Evolutionary conservation across 306 rosid genomes (phyloP).

Genomic region (Lathyrus oleraceus): DNA sequence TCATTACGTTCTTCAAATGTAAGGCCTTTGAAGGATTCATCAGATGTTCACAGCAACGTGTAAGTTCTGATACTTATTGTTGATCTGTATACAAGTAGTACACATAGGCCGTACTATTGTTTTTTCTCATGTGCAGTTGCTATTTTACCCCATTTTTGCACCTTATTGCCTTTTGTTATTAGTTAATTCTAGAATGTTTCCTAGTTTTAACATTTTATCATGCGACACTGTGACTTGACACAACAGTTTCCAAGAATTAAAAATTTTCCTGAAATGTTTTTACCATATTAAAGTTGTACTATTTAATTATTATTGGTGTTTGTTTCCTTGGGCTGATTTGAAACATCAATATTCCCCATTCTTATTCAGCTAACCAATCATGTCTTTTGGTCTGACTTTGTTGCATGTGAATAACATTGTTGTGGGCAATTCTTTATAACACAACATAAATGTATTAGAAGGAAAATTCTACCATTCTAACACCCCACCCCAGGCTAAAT

Average conservation of each 20-base stretch:
- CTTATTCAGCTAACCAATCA: background rate
- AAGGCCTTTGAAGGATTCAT: slow-evolving; percentile 41
- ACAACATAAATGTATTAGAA: background rate
- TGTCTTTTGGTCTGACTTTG: slow-evolving; percentile 12
- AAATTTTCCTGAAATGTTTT: background rate
- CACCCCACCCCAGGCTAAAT: background rate
- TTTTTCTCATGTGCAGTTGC: background rate
- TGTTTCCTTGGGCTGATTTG: background rate
- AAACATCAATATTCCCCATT: slow-evolving; percentile 11
- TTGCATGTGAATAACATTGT: background rate
- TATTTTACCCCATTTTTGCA: background rate
- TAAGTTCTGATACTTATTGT: slow-evolving; percentile 42
- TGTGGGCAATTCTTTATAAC: background rate
- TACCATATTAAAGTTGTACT: background rate
- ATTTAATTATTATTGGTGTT: background rate
- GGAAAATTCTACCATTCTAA: background rate
- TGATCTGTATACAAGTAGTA: background rate
- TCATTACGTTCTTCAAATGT: slow-evolving; percentile 57
- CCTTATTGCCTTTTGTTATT: background rate
- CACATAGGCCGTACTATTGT: background rate
- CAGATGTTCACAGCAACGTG: slow-evolving; percentile 35
- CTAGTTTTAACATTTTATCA: background rate
- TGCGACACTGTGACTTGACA: background rate
- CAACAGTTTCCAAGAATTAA: background rate
- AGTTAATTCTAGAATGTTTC: background rate